Percentiles rank a stretch among this genome's conserved stretches.
Evolutionary conservation across 1,284 basidiomycete genomes (phyloP).

Genomic region (Takashimella tepidaria): DNA sequence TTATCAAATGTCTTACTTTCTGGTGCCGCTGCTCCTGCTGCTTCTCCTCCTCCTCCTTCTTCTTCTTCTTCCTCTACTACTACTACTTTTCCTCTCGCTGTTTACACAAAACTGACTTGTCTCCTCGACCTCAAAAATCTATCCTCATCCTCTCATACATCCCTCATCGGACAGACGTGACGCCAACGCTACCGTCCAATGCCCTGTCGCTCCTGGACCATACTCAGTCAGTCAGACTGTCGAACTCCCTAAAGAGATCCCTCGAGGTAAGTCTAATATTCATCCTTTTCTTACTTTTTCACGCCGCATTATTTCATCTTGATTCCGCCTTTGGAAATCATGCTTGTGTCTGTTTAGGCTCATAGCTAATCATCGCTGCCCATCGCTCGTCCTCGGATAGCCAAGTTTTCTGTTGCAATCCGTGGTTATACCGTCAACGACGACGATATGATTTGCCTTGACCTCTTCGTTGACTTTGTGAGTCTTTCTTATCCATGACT

Average conservation of each 20-base stretch:
- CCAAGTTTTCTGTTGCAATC: slow-evolving; percentile 76
- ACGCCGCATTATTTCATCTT: too few relatives aligned
- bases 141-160: too few relatives aligned
- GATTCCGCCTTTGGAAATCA: too few relatives aligned
- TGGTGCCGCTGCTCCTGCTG: too few relatives aligned
- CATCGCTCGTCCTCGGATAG: too few relatives aligned
- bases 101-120: too few relatives aligned
- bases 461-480: slow-evolving; percentile 62
- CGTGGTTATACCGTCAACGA: slow-evolving; percentile 71
- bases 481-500: too few relatives aligned
- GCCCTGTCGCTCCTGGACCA: slow-evolving; percentile 58
- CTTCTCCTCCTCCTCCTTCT: slow-evolving; percentile 1
- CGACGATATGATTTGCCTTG: slow-evolving; percentile 71
- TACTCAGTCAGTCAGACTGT: slow-evolving; percentile 75
- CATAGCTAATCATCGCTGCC: background rate
- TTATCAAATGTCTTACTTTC: background rate
- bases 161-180: slow-evolving; percentile 19
- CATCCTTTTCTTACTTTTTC: background rate
- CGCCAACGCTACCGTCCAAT: slow-evolving; percentile 41
- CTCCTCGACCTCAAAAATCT: too few relatives aligned
- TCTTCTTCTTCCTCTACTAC: background rate
- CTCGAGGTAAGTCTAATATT: slow-evolving; percentile 58
- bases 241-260: slow-evolving; percentile 79
- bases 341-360: too few relatives aligned
- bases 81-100: slow-evolving; percentile 1